These are phyloP conservation scores for Paraglomus occultum DNA, from an alignment of 192 early-diverging fungal species.

Conservation along the genomic window DNA sequence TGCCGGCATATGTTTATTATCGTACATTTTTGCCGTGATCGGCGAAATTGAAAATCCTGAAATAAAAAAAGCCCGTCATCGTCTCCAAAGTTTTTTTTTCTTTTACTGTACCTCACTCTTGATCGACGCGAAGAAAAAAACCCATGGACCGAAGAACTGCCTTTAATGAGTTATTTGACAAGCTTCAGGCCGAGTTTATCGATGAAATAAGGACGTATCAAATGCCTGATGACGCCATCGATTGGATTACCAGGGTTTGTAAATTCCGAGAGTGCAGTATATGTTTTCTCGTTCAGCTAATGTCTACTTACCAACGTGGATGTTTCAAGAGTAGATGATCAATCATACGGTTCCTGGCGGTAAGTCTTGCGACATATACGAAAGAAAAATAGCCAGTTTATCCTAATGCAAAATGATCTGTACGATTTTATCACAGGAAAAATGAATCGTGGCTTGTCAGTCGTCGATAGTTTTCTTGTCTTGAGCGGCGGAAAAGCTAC, in stretches of 20 bases:
- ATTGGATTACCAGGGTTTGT: slow-evolving; percentile 62
- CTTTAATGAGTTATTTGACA: no score
- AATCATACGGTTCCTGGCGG: slow-evolving; percentile 59
- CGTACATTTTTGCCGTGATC: no score
- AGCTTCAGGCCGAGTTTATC: slow-evolving; percentile 55
- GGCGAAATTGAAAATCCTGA: no score
- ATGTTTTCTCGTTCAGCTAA: neutral
- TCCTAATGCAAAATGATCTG: neutral
- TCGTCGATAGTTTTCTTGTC: slow-evolving; percentile 84
- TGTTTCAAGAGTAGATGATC: slow-evolving; percentile 49
- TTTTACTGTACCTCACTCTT: no score
- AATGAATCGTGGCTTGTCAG: slow-evolving; percentile 97
- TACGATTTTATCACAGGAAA: slow-evolving; percentile 62
- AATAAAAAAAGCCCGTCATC: no score
- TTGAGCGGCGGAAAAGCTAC: slow-evolving; percentile 73
- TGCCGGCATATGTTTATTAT: no score
- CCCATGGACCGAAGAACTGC: no score
- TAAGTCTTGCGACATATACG: slow-evolving; percentile 23
- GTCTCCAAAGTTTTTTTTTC: no score
- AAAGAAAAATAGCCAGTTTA: neutral
- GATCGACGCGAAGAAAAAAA: no score
- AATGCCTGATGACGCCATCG: slow-evolving; percentile 63
- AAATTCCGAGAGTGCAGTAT: neutral
- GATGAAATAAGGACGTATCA: slow-evolving; percentile 66
- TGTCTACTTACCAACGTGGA: slow-evolving; percentile 50